Evolutionary conservation across 495 filamentous ascomycete genomes (phyloP).

Genomic region (Penicillium taxi): DNA sequence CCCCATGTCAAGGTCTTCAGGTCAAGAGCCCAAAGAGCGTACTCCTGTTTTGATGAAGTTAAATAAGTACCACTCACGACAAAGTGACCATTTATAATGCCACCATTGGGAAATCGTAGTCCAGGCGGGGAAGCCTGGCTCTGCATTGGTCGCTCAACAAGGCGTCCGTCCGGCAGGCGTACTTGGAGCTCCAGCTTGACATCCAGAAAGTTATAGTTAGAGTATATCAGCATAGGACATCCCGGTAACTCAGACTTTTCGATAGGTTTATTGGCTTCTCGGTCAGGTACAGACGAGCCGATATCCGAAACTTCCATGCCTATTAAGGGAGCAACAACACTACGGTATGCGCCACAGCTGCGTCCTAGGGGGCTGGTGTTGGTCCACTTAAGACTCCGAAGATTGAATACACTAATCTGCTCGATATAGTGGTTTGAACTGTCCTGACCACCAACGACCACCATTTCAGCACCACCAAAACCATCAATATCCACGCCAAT

Average conservation of each 20-base stretch:
- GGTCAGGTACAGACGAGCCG: conserved; percentile 43
- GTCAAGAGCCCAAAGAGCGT: conserved; percentile 93
- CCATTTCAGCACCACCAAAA: conserved; percentile 89
- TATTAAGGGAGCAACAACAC: conserved; percentile 80
- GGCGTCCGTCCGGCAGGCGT: conserved; percentile 70
- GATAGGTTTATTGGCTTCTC: conserved; percentile 29
- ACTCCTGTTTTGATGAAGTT: conserved; percentile 96
- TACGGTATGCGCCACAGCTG: conserved; percentile 92
- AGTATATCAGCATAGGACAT: conserved; percentile 93
- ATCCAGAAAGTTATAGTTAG: conserved; percentile 97
- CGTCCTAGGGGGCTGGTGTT: conserved; percentile 74
- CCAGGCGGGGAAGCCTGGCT: conserved; percentile 82
- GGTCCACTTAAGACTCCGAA: conserved; percentile 93
- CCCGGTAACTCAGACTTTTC: conserved; percentile 44
- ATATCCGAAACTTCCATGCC: conserved; percentile 63
- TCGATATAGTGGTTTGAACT: conserved; percentile 98
- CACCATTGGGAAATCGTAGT: conserved; percentile 89
- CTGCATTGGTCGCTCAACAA: conserved; percentile 83
- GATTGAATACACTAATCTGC: conserved; percentile 95
- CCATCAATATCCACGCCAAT: conserved; percentile 86
- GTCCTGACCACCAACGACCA: conserved; percentile 93
- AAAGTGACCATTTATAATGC: conserved; percentile 87
- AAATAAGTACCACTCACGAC: conserved; percentile 95
- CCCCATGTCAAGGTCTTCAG: conserved; percentile 82
- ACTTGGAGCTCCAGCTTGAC: conserved; percentile 94